Evolutionary conservation across 169 alveolate species (phyloP).

Genomic region (Cryptosporidium muris): DNA sequence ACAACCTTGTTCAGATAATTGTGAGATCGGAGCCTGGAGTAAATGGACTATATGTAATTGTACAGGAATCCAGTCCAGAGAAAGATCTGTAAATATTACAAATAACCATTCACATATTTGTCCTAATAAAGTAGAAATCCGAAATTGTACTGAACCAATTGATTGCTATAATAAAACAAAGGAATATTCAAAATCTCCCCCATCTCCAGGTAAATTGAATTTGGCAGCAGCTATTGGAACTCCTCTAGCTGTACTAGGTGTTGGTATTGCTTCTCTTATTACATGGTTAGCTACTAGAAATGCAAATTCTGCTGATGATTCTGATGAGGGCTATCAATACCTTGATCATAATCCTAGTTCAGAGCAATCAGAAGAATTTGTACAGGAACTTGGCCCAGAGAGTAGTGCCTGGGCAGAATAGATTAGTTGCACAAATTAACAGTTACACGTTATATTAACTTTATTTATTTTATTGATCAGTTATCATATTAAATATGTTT

Average conservation of each 20-base stretch:
- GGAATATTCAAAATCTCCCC: constrained; percentile 12
- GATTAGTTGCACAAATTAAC: too few relatives aligned
- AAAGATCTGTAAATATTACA: constrained; percentile 54
- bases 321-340: constrained; percentile 36
- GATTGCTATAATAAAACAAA: neutral
- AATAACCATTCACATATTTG: constrained; percentile 26
- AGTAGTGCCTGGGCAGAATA: constrained; percentile 43
- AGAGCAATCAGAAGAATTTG: constrained; percentile 23
- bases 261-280: constrained; percentile 12
- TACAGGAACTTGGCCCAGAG: constrained; percentile 65
- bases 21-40: constrained; percentile 39
- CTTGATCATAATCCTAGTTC: constrained; percentile 18
- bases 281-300: constrained; percentile 5
- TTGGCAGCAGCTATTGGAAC: constrained; percentile 57
- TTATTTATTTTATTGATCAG: neutral
- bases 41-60: constrained; percentile 50
- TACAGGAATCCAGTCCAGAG: constrained; percentile 22
- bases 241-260: constrained; percentile 43
- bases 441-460: neutral
- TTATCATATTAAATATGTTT: neutral
- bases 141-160: constrained; percentile 40
- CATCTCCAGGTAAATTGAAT: constrained; percentile 13
- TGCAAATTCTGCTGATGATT: constrained; percentile 13
- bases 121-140: constrained; percentile 15
- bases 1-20: constrained; percentile 17